Base-by-base conservation (phyloP, 768 basidiomycete genomes). In the Tylopilus intermedius region DNA sequence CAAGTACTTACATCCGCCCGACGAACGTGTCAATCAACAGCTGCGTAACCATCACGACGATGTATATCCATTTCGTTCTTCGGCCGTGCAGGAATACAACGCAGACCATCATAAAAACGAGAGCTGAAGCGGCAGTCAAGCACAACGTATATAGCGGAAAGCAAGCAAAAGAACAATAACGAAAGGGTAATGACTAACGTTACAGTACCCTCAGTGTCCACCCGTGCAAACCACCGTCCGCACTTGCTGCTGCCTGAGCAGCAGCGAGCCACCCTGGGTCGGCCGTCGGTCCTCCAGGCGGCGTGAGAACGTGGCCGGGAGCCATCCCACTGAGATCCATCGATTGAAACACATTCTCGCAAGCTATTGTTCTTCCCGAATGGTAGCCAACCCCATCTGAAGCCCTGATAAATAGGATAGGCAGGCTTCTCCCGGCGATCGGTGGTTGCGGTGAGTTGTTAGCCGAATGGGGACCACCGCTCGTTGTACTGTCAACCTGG, bases 331-430 rank as follows among this genome's bases (percentile, higher is more conserved):
- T 74, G 45, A 90, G 72, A 62, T 87, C 84, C 70, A 90, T 78
- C 14, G 74, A 68, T 61, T 84, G 82, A 68, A 89, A 88, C 15
- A 88, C 79, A 62, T 88, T 88, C 66, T 92, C 90, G 64, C 87
- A 88, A 15, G 88, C 79, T 53, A 93, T 82, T 40, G 86, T 88
- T 56, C 89, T 80, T 35, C 90, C 90, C 21, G 91, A 91, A 66
- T 91, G 88, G 67, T 91, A 93, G 4, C 90, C 90, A 29, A 92
- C 83, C n/a, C 91, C 89, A 60, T 93, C 90, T 39, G 74, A 79
- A 14, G 85, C 75, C 30, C 90, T 82, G 52, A 93, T 90, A 65
- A 93, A 92, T 37, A 93, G 67, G 58, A 93, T 64, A 0, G 90
- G 90, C 5, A 93, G 74, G 58, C 78, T 88, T 48, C 85, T 80